These are phyloP conservation scores for Collybia sordida DNA, from an alignment of 768 basidiomycete genomes.

Conservation along the genomic window DNA sequence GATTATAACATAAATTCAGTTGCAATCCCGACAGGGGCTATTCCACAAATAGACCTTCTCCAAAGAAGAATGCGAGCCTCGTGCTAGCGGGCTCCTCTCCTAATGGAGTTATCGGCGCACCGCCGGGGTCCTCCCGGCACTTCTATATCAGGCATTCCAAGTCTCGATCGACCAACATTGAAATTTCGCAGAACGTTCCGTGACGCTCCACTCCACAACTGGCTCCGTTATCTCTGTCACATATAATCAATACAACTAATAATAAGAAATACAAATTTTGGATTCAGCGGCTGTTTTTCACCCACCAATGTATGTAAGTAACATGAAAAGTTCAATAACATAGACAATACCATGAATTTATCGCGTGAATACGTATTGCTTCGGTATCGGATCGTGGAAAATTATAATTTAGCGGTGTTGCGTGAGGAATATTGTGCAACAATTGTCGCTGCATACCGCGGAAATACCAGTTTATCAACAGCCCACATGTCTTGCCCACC, in stretches of 20 bases:
- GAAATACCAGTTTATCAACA: constrained; percentile 14
- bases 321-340: too few relatives aligned
- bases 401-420: too few relatives aligned
- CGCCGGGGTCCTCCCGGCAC: neutral
- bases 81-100: too few relatives aligned
- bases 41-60: constrained; percentile 3
- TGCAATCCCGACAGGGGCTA: constrained; percentile 14
- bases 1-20: constrained; percentile 14
- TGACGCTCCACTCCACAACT: neutral
- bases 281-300: too few relatives aligned
- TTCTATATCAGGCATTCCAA: neutral
- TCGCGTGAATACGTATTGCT: too few relatives aligned
- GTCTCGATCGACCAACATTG: neutral
- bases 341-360: too few relatives aligned
- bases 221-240: neutral
- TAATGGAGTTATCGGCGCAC: too few relatives aligned
- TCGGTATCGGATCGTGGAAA: too few relatives aligned
- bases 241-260: neutral
- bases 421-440: too few relatives aligned
- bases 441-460: neutral
- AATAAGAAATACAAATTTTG: too few relatives aligned
- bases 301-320: too few relatives aligned
- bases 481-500: constrained; percentile 54
- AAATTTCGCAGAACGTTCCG: neutral
- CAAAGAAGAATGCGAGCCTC: too few relatives aligned